Percentiles rank a stretch among this genome's conserved stretches.
Conservation (phyloP, 164 flowering plant genomes). For the Piper betle region DNA sequence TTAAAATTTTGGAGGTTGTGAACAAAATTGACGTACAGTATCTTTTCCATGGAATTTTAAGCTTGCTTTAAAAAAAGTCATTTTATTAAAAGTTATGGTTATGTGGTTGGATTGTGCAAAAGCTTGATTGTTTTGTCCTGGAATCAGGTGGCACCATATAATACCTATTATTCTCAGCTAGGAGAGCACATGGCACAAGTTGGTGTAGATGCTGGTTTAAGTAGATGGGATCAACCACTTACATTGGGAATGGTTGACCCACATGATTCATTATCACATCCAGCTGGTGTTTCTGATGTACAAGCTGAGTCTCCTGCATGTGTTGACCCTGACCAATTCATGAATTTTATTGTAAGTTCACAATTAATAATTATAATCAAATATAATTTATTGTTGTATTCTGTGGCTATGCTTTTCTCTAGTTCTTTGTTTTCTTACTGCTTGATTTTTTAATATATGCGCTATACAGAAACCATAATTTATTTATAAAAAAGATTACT, state of each 20-base stretch:
- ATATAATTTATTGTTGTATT: not conserved
- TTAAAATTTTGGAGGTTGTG: not conserved
- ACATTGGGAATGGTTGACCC: conserved; percentile 87
- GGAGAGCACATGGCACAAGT: conserved; percentile 81
- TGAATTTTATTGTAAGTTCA: conserved; percentile 62
- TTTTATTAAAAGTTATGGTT: no score
- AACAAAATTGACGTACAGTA: not conserved
- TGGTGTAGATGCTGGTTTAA: conserved; percentile 58
- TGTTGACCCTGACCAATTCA: conserved; percentile 77
- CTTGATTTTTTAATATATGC: not conserved
- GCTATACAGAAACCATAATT: not conserved
- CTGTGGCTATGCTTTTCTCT: not conserved
- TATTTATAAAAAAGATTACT: not conserved
- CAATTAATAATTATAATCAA: not conserved
- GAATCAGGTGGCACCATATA: conserved; percentile 86
- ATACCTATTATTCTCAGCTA: conserved; percentile 80
- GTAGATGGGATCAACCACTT: conserved; percentile 82
- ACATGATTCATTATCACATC: conserved; percentile 94
- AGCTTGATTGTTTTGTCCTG: not conserved
- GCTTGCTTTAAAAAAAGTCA: not conserved
- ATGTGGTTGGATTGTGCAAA: not conserved
- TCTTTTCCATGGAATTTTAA: not conserved
- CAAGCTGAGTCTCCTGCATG: conserved; percentile 80
- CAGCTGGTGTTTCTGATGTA: conserved; percentile 93
- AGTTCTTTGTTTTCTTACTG: not conserved